Evolutionary conservation across 1,139 yeast genomes (phyloP).

Genomic region (Yamadazyma friedrichii): DNA sequence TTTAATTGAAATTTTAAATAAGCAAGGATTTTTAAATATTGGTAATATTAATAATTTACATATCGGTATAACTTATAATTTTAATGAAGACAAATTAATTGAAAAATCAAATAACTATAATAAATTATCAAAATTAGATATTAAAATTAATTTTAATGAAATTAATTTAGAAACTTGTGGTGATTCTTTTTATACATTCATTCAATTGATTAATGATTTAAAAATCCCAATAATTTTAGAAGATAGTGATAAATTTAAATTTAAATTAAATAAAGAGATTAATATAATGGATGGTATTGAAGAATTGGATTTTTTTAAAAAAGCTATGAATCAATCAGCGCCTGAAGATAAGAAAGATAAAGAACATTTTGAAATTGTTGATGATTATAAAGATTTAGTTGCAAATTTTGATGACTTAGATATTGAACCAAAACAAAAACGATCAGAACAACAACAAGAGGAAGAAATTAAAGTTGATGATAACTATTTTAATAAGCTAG

Average conservation of each 20-base stretch:
- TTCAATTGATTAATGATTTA: conserved; percentile 68
- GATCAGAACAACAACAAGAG: conserved; percentile 4
- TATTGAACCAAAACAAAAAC: conserved; percentile 1
- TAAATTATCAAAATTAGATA: conserved; percentile 31
- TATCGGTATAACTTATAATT: conserved; percentile 37
- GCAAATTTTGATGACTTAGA: conserved; percentile 12
- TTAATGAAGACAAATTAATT: conserved; percentile 8
- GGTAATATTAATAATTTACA: conserved; percentile 45
- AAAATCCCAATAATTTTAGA: conserved; percentile 63
- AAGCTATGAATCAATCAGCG: background rate
- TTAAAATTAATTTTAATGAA: conserved; percentile 50
- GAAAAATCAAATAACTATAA: conserved; percentile 12
- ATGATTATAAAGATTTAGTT: conserved; percentile 18
- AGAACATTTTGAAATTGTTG: conserved; percentile 18
- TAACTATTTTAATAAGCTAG: conserved; percentile 39
- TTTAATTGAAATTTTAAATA: conserved; percentile 24
- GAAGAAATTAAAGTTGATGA: conserved; percentile 29
- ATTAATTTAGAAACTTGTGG: conserved; percentile 68
- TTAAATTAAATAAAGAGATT: conserved; percentile 32
- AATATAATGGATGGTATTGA: conserved; percentile 53
- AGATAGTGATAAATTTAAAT: conserved; percentile 55
- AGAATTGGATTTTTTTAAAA: conserved; percentile 24
- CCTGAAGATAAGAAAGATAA: background rate
- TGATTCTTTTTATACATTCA: conserved; percentile 73
- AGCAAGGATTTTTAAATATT: conserved; percentile 43